Base-by-base conservation (phyloP, 352 stramenopile genomes). In the Pythium myriotylum region DNA sequence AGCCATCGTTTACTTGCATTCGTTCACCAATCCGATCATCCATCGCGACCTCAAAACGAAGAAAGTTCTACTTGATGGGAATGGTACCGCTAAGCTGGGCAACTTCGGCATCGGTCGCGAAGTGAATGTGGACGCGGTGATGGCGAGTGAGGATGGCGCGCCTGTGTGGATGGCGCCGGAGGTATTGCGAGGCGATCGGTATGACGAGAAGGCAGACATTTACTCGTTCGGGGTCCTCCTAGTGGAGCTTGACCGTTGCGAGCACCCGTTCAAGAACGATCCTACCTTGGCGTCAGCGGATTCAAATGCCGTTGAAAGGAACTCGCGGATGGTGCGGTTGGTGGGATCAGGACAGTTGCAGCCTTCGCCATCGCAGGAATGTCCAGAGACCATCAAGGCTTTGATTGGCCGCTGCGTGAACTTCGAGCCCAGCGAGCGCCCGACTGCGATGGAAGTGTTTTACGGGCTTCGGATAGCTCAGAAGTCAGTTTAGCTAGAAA, bases 151-250 rank as follows among this genome's bases (percentile, higher is more conserved):
- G 12, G 48, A 63, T 6, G 64, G 64, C 17, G 54, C 50, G 8
- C 49, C 67, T 20, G 56, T 43, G 27, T 70, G 59, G 56, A 66
- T 67, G 23, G 63, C 63, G 17, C 63, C 63, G 19, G 63, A 70
- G 41, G 48, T 72, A 3, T 37, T 72, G 7, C 48, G 67, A 35
- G 64, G 64, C 47, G 40, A 56, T 17, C 57, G 57, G 22, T 67
- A 72, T 51, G 53, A 33, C 14, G 58, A 65, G 42, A 67, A 67
- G 64, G 57, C 64, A 12, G 64, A 72, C 35, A 67, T 72, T 37
- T 72, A 72, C 49, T 67, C 57, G 27, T 51, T 72, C n/a, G 64
- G 64, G 8, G 58, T 72, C 13, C 10, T 72, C 17, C 24, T 72
- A 10, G 55, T 61, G n/a, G 64, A 72, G 43, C 33, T 72, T 27